Conservation (phyloP, 2,329 filamentous ascomycete genomes). For the Fusarium longipes region DNA sequence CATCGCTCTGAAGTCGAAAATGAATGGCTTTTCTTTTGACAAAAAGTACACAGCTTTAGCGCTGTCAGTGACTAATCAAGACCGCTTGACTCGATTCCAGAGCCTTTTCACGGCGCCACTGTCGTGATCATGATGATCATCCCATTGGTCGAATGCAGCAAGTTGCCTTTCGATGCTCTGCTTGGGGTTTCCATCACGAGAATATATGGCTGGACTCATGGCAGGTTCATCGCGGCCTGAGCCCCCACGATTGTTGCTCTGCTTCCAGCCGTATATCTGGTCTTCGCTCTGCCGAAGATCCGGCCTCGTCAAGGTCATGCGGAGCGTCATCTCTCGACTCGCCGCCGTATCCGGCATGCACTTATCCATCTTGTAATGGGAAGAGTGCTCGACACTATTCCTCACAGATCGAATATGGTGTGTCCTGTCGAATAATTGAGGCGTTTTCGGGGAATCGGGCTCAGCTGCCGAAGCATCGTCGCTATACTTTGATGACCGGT, state of each 20-base stretch:
- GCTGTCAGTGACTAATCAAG: slow-evolving; percentile 35
- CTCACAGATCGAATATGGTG: slow-evolving; percentile 47
- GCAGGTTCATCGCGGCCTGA: slow-evolving; percentile 50
- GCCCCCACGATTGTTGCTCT: slow-evolving; percentile 58
- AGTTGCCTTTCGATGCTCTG: slow-evolving; percentile 66
- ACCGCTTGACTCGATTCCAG: slow-evolving; percentile 70
- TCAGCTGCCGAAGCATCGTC: slow-evolving; percentile 67
- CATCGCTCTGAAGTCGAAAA: slow-evolving; percentile 1
- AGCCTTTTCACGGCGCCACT: slow-evolving; percentile 70
- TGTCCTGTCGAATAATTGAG: slow-evolving; percentile 59
- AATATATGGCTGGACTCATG: slow-evolving; percentile 33
- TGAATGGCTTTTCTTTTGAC: neutral
- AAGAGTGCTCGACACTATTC: slow-evolving; percentile 44
- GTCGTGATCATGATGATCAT: slow-evolving; percentile 52
- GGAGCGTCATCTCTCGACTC: slow-evolving; percentile 90
- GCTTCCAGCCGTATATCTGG: slow-evolving; percentile 76
- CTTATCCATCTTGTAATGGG: slow-evolving; percentile 52
- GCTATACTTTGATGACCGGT: slow-evolving; percentile 66
- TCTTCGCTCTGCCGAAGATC: slow-evolving; percentile 83
- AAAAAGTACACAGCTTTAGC: neutral
- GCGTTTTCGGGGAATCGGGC: slow-evolving; percentile 69
- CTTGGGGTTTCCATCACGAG: slow-evolving; percentile 56
- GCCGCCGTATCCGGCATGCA: slow-evolving; percentile 64
- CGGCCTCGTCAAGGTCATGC: slow-evolving; percentile 92
- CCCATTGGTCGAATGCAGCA: slow-evolving; percentile 64